A percentile compares a stretch with the other conserved stretches of the same genome.
These are phyloP conservation scores for Penicillium sp. DNA, from an alignment of 2,329 filamentous ascomycete genomes.

Conservation along the genomic window DNA sequence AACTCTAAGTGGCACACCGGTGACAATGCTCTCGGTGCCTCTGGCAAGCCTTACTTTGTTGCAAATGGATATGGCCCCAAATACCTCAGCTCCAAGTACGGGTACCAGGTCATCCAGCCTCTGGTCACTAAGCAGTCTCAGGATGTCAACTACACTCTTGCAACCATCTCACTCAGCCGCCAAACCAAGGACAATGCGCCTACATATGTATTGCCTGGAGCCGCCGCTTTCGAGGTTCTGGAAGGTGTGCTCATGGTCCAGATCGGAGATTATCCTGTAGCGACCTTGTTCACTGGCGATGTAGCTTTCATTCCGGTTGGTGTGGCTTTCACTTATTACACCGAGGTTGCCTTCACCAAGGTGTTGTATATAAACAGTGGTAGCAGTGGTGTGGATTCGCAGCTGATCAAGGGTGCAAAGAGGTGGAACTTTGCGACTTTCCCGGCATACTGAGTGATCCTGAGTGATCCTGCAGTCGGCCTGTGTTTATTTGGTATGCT, in stretches of 20 bases:
- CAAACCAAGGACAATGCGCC: constrained; percentile 21
- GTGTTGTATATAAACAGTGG: constrained; percentile 22
- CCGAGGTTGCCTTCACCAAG: constrained; percentile 23
- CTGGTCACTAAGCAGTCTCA: constrained; percentile 42
- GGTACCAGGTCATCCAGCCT: constrained; percentile 46
- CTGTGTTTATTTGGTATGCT: background rate
- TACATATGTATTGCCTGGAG: constrained; percentile 25
- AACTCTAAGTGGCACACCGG: constrained; percentile 39
- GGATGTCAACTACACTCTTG: constrained; percentile 43
- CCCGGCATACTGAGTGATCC: constrained; percentile 9
- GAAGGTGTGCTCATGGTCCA: constrained; percentile 36
- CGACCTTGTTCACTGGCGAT: constrained; percentile 35
- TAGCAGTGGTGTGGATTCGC: constrained; percentile 16
- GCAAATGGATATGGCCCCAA: constrained; percentile 49
- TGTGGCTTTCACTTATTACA: constrained; percentile 35
- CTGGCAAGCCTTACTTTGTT: constrained; percentile 40
- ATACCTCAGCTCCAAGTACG: constrained; percentile 38
- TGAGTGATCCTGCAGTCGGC: background rate
- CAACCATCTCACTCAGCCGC: constrained; percentile 42
- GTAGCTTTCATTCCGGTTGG: constrained; percentile 39
- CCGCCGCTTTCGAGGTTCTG: constrained; percentile 39
- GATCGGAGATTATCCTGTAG: constrained; percentile 29
- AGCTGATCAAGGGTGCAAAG: constrained; percentile 14
- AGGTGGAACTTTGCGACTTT: constrained; percentile 19
- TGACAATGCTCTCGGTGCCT: constrained; percentile 33